A percentile compares a stretch with the other conserved stretches of the same genome.
These are phyloP conservation scores for Colletotrichum sp. DNA, from an alignment of 2,329 filamentous ascomycete species.

Conservation along the genomic window DNA sequence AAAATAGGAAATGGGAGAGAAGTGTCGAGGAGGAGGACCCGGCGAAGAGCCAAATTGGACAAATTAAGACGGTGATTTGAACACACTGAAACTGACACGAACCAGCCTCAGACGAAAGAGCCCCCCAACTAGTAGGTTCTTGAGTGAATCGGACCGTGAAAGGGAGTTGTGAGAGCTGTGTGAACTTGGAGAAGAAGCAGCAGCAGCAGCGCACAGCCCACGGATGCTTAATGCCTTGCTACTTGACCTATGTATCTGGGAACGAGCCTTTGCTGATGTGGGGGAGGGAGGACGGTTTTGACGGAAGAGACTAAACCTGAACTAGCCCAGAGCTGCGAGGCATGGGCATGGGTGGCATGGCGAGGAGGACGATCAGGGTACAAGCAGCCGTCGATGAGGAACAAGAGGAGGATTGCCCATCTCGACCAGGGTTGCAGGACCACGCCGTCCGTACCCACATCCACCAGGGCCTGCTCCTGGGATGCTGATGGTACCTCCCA, in stretches of 20 bases:
- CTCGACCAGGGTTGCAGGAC: conserved; percentile 16
- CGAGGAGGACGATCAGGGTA: conserved; percentile 32
- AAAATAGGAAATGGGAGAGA: conserved; percentile 44
- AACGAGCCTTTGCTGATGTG: conserved; percentile 34
- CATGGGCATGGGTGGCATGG: conserved; percentile 39
- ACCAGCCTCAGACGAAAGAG: conserved; percentile 29
- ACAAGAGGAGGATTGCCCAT: conserved; percentile 19
- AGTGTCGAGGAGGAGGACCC: conserved; percentile 29
- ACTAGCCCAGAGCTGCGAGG: conserved; percentile 41
- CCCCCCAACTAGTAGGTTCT: conserved; percentile 20
- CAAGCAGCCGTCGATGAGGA: conserved; percentile 12
- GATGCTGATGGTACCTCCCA: conserved; percentile 22
- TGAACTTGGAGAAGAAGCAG: conserved; percentile 25
- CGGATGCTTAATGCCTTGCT: conserved; percentile 34
- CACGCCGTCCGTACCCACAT: conserved; percentile 20
- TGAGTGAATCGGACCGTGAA: conserved; percentile 22
- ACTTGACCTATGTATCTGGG: conserved; percentile 29
- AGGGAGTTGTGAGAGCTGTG: conserved; percentile 23
- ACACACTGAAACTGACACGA: conserved; percentile 32
- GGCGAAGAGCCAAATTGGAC: conserved; percentile 27
- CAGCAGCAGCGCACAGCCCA: conserved; percentile 21
- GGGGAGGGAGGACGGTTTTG: conserved; percentile 35
- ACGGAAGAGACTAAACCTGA: conserved; percentile 42
- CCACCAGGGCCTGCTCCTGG: conserved; percentile 17
- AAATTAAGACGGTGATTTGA: conserved; percentile 25